Conservation (phyloP, 2,329 filamentous ascomycete species). For the Byssoonygena ceratinophila region DNA sequence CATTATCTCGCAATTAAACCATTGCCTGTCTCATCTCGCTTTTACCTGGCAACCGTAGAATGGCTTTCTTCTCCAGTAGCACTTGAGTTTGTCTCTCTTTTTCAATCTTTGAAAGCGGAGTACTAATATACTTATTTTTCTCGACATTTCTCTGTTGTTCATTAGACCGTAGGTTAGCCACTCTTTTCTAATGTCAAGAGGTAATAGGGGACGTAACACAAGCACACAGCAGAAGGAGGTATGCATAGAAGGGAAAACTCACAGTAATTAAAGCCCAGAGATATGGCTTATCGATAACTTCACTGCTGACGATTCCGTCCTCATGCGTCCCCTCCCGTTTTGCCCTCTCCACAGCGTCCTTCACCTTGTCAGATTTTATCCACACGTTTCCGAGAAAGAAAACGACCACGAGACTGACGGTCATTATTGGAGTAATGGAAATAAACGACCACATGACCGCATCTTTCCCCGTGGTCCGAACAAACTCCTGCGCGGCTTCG, state of each 20-base stretch:
- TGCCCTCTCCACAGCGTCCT: constrained; percentile 15
- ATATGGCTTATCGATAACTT: constrained; percentile 26
- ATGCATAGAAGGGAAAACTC: constrained; percentile 3
- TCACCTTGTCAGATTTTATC: constrained; percentile 31
- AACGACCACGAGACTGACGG: constrained; percentile 37
- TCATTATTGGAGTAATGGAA: constrained; percentile 51
- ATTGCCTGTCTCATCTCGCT: background rate
- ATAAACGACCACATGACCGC: constrained; percentile 59
- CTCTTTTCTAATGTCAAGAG: too few species aligned
- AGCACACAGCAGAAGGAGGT: background rate
- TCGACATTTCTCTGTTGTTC: constrained; percentile 23
- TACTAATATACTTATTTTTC: constrained; percentile 21
- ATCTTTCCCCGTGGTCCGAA: constrained; percentile 40
- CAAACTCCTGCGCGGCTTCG: constrained; percentile 25
- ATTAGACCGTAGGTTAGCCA: too few species aligned
- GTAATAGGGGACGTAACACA: too few species aligned
- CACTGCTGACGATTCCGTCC: constrained; percentile 18
- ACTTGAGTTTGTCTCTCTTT: constrained; percentile 16
- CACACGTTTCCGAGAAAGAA: constrained; percentile 43
- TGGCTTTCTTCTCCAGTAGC: constrained; percentile 15
- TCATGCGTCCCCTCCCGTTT: constrained; percentile 8
- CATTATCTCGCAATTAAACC: too few species aligned
- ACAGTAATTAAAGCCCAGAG: constrained; percentile 26
- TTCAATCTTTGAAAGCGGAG: constrained; percentile 17
- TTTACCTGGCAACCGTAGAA: constrained; percentile 6